Conservation (phyloP, 2,329 filamentous ascomycete species). For the Teratosphaeria destructans region DNA sequence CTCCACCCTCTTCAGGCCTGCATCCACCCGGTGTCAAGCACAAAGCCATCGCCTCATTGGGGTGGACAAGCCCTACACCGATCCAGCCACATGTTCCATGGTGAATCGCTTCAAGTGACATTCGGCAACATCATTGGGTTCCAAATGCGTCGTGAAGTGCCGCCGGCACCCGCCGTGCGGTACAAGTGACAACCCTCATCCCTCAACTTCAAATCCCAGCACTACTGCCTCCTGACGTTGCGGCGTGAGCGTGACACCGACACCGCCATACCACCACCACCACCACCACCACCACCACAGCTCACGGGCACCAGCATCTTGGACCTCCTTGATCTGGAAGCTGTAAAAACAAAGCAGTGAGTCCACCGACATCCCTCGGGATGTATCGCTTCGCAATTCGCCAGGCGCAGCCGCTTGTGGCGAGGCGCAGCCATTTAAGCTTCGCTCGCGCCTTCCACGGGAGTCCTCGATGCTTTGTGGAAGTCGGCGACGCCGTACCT, state of each 20-base stretch:
- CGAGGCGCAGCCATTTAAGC: neutral
- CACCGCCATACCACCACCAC: no score
- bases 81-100: neutral
- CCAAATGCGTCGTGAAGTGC: neutral
- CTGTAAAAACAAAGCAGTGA: neutral
- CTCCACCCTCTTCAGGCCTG: neutral
- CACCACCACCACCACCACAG: neutral
- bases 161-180: neutral
- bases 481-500: slow-evolving; percentile 71
- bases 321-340: neutral
- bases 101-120: neutral
- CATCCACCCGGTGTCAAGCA: neutral
- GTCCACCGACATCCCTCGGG: neutral
- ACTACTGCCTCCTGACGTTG: no score
- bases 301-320: neutral
- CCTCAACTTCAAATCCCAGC: neutral
- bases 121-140: neutral
- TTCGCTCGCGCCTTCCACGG: slow-evolving; percentile 49
- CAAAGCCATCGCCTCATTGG: neutral
- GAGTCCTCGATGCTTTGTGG: slow-evolving; percentile 53
- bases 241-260: no score
- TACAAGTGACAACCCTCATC: neutral
- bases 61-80: neutral
- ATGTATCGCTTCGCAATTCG: neutral
- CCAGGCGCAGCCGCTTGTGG: neutral